Evolutionary conservation across 2,329 filamentous ascomycete genomes (phyloP).

Genomic region (Penicillium fuscoglaucum): DNA sequence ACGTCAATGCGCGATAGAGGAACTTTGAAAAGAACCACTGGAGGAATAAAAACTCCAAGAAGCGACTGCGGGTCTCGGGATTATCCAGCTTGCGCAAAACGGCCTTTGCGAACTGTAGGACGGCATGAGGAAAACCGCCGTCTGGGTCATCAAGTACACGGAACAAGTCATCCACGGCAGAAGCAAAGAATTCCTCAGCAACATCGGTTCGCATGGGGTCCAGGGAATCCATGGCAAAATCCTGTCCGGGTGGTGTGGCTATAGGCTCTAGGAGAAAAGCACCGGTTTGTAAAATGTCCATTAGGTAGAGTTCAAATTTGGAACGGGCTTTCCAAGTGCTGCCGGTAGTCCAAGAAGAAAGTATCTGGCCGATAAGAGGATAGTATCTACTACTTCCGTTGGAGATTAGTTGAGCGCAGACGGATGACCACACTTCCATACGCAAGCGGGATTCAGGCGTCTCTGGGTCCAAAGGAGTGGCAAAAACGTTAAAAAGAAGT

Average conservation of each 20-base stretch:
- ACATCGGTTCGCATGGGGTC: constrained; percentile 74
- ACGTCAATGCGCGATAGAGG: constrained; percentile 77
- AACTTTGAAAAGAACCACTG: constrained; percentile 93
- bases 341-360: constrained; percentile 85
- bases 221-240: constrained; percentile 65
- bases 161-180: constrained; percentile 77
- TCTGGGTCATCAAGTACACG: constrained; percentile 82
- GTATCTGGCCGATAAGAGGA: constrained; percentile 76
- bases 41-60: constrained; percentile 79
- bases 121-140: constrained; percentile 81
- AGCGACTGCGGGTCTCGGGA: constrained; percentile 68
- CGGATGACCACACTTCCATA: constrained; percentile 83
- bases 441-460: constrained; percentile 77
- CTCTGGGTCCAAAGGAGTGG: constrained; percentile 78
- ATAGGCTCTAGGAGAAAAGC: constrained; percentile 85
- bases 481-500: constrained; percentile 85
- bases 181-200: constrained; percentile 84
- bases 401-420: constrained; percentile 78
- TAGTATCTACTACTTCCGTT: constrained; percentile 75
- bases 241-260: constrained; percentile 74
- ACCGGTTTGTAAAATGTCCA: constrained; percentile 91
- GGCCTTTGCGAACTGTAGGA: constrained; percentile 80
- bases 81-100: constrained; percentile 74
- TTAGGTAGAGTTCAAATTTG: constrained; percentile 90
- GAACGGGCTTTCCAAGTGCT: constrained; percentile 86